Evolutionary conservation across 371 early-diverging fungal species (phyloP).

Genomic region (Nematocida sp.): DNA sequence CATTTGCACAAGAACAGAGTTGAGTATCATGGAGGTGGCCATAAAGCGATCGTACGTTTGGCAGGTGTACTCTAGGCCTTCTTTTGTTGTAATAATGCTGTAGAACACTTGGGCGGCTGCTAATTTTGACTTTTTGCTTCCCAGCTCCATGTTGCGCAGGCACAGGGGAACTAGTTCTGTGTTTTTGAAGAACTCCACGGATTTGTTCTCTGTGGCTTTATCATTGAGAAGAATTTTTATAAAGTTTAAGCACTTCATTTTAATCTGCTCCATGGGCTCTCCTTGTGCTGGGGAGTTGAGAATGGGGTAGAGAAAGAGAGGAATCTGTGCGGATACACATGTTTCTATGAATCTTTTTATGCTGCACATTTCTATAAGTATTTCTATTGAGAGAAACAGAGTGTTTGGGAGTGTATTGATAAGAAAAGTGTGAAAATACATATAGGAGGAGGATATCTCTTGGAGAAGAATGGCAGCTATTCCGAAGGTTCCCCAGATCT

Average conservation of each 20-base stretch:
- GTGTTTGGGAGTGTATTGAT: background rate
- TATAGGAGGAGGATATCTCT: conserved; percentile 55
- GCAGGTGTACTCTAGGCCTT: conserved; percentile 88
- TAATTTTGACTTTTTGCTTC: conserved; percentile 87
- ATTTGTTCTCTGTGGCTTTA: conserved; percentile 9
- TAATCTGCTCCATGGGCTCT: conserved; percentile 26
- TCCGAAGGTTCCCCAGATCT: conserved; percentile 28
- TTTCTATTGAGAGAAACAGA: conserved; percentile 22
- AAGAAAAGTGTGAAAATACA: conserved; percentile 17
- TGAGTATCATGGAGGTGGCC: conserved; percentile 85
- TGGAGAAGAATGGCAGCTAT: conserved; percentile 58
- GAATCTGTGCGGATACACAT: conserved; percentile 84
- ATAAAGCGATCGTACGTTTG: conserved; percentile 90
- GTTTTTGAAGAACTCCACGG: conserved; percentile 73
- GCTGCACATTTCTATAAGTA: conserved; percentile 20
- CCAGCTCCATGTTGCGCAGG: conserved; percentile 90
- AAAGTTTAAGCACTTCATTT: conserved; percentile 1
- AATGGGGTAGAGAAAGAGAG: conserved; percentile 88
- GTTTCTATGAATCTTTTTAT: conserved; percentile 70
- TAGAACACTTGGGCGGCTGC: conserved; percentile 91
- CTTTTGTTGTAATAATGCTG: conserved; percentile 82
- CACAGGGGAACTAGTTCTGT: conserved; percentile 95
- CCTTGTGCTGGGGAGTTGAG: conserved; percentile 74
- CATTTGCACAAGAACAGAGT: conserved; percentile 82
- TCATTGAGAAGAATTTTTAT: conserved; percentile 37